Evolutionary conservation across 768 basidiomycete species (phyloP), one percentile per base, ranked within the genome.

Genomic region (Agaricus blazei): DNA sequence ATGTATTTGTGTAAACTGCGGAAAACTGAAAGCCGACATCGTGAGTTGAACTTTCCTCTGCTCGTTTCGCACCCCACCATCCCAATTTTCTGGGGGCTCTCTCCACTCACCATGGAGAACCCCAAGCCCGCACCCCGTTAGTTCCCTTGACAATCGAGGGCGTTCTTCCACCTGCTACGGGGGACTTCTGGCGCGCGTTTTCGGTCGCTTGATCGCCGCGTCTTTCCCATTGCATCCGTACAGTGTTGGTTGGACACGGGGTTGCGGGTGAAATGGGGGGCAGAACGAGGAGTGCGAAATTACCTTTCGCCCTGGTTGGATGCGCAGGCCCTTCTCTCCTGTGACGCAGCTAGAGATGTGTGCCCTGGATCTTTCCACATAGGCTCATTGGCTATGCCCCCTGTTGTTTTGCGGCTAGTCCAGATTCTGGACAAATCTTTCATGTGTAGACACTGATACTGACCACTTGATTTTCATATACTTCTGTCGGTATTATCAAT

Each of bases 81-180:
- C 85, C 90, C 87, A 88, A 90, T 88, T 92, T 93, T 93, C 91
- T 92, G 87, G 90, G 90, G 91, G 91, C 90, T 92, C 90, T 93
- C 89, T 89, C 89, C 89, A 79, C 76, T 81, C 77, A 72, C 76
- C 75, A 82, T 83, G 88, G 88, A 79, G 91, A 93, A 92, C 90
- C 90, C 89, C 89, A 87, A 92, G 81, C 91, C 89, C 88, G 82
- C 79, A 77, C 83, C 82, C 77, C 84, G 88, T 77, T 75, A 69
- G 81, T 76, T 75, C 76, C 79, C 82, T 85, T 80, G 84, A 84
- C 65, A 80, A 83, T 52, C 85, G 82, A 82, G 88, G 73, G 82
- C 84, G 87, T 86, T 84, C 88, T 84, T 80, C 87, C 80, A 81
- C 78, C 86, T 79, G 80, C 72, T 77, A 80, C 79, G 80, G 76